Evolutionary conservation across 371 early-diverging fungal species (phyloP).

Genomic region (Mortierella sp.): DNA sequence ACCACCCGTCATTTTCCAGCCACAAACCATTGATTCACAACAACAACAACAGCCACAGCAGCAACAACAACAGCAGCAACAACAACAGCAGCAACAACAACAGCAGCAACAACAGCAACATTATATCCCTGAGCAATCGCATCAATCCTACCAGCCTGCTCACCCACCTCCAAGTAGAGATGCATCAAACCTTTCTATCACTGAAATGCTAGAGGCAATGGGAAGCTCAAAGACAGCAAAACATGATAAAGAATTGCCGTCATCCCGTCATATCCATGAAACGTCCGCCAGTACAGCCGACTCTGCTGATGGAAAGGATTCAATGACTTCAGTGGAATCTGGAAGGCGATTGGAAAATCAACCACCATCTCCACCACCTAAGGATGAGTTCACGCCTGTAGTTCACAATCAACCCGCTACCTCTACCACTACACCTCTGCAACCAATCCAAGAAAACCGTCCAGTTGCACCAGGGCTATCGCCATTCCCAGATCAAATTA

Average conservation of each 20-base stretch:
- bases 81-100: conserved; percentile 6
- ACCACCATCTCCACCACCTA: conserved; percentile 46
- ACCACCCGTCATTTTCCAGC: conserved; percentile 27
- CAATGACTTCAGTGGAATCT: conserved; percentile 32
- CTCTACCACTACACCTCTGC: not conserved
- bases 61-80: conserved; percentile 4
- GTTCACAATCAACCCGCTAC: conserved; percentile 15
- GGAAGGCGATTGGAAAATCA: conserved; percentile 20
- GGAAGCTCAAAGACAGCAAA: not conserved
- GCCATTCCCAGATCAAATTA: conserved; percentile 30
- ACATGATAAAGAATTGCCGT: not conserved
- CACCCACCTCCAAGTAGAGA: conserved; percentile 1
- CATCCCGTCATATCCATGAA: conserved; percentile 29
- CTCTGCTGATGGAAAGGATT: conserved; percentile 28
- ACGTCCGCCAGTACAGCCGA: conserved; percentile 22
- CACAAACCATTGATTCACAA: conserved; percentile 8
- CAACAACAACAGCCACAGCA: not conserved
- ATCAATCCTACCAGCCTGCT: not conserved
- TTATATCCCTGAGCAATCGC: not conserved
- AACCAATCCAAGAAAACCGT: not conserved
- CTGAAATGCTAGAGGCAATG: conserved; percentile 28
- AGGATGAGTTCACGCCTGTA: conserved; percentile 23
- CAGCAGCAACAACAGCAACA: not conserved
- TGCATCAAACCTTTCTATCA: conserved; percentile 18
- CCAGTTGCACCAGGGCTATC: not conserved